phyloP scores from a whole-genome alignment of 2,329 filamentous ascomycete genomes.

The Xylogone sp. region DNA sequence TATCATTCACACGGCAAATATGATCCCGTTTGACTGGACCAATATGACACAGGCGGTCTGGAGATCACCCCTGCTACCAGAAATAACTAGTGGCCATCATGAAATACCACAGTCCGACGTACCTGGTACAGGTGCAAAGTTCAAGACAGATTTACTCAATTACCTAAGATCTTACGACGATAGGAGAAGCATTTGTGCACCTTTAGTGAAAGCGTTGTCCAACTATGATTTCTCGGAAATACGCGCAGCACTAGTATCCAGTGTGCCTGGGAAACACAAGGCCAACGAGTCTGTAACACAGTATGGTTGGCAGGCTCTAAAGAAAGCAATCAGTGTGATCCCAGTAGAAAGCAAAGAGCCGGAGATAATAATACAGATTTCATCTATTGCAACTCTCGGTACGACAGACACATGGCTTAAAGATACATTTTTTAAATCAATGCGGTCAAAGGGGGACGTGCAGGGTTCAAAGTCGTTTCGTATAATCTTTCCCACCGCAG shows the following conservation, averaged over 20 bases:
- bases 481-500: constrained; percentile 75
- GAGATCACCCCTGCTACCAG: constrained; percentile 67
- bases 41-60: constrained; percentile 86
- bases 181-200: constrained; percentile 46
- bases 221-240: constrained; percentile 68
- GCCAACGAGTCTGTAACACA: constrained; percentile 44
- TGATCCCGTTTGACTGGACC: constrained; percentile 83
- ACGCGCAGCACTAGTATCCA: constrained; percentile 70
- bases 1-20: constrained; percentile 85
- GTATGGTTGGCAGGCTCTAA: constrained; percentile 76
- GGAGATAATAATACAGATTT: constrained; percentile 63
- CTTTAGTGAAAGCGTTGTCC: constrained; percentile 53
- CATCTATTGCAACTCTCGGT: constrained; percentile 78
- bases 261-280: constrained; percentile 67
- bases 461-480: constrained; percentile 48
- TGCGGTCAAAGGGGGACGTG: constrained; percentile 31
- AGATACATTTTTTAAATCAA: constrained; percentile 54
- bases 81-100: neutral
- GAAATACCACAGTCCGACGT: constrained; percentile 11
- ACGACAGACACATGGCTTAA: constrained; percentile 68
- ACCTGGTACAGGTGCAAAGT: constrained; percentile 60
- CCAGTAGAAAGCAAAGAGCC: constrained; percentile 36
- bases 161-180: constrained; percentile 70
- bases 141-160: constrained; percentile 70
- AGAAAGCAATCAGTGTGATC: constrained; percentile 53